Percentiles rank a stretch among this genome's conserved stretches.
Evolutionary conservation across 208 protist species (phyloP).

Genomic region (Leishmania mexicana): DNA sequence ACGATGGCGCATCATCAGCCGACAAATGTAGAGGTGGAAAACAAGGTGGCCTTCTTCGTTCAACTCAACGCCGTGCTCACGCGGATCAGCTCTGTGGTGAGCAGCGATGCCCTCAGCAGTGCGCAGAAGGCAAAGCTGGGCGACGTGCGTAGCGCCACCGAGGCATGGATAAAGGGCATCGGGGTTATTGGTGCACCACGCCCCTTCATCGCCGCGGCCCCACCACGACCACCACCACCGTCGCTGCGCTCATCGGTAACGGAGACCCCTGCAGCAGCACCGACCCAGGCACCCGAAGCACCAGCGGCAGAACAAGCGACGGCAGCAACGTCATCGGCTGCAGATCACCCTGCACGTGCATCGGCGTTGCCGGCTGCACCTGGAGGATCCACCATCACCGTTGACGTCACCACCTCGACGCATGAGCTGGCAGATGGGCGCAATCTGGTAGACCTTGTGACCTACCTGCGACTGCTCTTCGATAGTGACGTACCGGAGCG

Average conservation of each 20-base stretch:
- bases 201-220: conserved; percentile 31
- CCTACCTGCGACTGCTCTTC: conserved; percentile 62
- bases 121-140: conserved; percentile 54
- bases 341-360: not conserved
- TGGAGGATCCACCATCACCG: conserved; percentile 25
- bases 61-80: conserved; percentile 73
- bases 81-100: conserved; percentile 54
- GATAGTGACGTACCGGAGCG: conserved; percentile 59
- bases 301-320: not conserved
- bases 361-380: not conserved
- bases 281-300: not conserved
- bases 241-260: not conserved
- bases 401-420: conserved; percentile 14
- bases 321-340: not conserved
- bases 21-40: conserved; percentile 62
- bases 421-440: conserved; percentile 4
- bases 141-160: conserved; percentile 45
- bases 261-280: not conserved
- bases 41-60: conserved; percentile 76
- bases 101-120: conserved; percentile 38
- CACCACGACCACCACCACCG: not conserved
- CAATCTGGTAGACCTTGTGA: conserved; percentile 63
- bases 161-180: conserved; percentile 64
- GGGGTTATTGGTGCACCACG: conserved; percentile 32
- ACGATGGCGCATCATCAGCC: conserved; percentile 28